Base-by-base conservation (phyloP, 2,329 filamentous ascomycete species). In the Colletotrichum echinochloae region DNA sequence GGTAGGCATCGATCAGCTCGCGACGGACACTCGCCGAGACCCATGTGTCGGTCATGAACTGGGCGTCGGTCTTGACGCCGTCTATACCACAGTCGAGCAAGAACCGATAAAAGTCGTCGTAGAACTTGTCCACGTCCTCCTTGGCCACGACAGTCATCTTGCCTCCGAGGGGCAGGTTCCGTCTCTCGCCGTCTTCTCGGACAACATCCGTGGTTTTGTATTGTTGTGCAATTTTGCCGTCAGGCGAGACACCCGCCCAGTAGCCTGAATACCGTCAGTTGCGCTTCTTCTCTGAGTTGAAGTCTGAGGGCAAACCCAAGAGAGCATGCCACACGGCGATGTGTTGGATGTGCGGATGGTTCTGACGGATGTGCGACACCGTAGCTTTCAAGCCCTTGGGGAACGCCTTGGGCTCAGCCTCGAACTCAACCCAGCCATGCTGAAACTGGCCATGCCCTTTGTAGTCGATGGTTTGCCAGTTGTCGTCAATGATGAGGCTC, bases 241-340 rank as follows among this genome's bases (percentile, higher is more conserved):
- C 81, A 0, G 92, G 90, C 0, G 93, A 89, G 14, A 99, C 90
- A 0, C 95, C 95, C 56, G 94, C 95, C 96, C 96, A 98, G 79
- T 97, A 97, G 2, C 95, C 91, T 61, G 37, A 1, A 1, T 14
- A 3, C 11, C 28, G 52, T 71, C 54, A 71, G 68, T 16, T 35
- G 60, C 5, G 77, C 52, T 80, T 18, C 23, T 35, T 23, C n/a
- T 18, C 9, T 77, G 78, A 63, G 77, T 78, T 33, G 28, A 20
- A 4, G 23, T 12, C 16, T 11, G 5, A 46, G 71, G 16, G 46
- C 48, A 30, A 65, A 76, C 75, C 86, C 37, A 92, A 79, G 0
- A 98, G 85, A 0, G 95, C 94, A 82, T 99, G 96, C 96, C 96
- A 99, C 0, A 98, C 95, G 14, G 93, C 94, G 60, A 98, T 88